A percentile compares a stretch with the other conserved stretches of the same genome.
phyloP scores from a whole-genome alignment of 331 rosid genomes.

The Erythrophleum ivorense region DNA sequence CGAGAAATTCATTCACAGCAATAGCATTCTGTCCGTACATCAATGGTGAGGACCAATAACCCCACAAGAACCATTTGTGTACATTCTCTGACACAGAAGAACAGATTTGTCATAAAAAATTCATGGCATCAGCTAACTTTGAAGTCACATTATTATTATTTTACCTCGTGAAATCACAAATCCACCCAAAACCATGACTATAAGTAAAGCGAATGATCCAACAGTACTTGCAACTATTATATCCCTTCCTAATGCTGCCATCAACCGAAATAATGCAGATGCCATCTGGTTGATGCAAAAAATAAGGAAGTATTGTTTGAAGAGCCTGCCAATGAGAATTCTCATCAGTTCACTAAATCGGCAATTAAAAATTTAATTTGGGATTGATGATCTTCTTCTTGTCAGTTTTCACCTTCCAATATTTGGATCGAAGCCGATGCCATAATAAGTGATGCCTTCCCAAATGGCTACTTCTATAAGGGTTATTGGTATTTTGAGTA shows the following conservation, averaged over 20 bases:
- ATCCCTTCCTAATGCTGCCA: slow-evolving; percentile 79
- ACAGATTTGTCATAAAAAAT: slow-evolving; percentile 16
- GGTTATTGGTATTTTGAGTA: slow-evolving; percentile 82
- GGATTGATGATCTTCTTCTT: background rate
- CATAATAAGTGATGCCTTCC: slow-evolving; percentile 78
- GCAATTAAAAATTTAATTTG: slow-evolving; percentile 5
- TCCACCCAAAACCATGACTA: slow-evolving; percentile 83
- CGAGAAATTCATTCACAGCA: slow-evolving; percentile 86
- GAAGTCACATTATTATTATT: background rate
- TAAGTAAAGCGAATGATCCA: slow-evolving; percentile 69
- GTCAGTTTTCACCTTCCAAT: slow-evolving; percentile 59
- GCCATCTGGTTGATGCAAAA: slow-evolving; percentile 85
- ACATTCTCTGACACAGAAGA: slow-evolving; percentile 63
- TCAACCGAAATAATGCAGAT: slow-evolving; percentile 73
- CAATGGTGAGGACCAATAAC: slow-evolving; percentile 84
- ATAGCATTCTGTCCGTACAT: slow-evolving; percentile 95
- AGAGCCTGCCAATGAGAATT: slow-evolving; percentile 62
- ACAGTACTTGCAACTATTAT: slow-evolving; percentile 71
- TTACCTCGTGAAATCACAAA: slow-evolving; percentile 83
- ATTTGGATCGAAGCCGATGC: slow-evolving; percentile 75
- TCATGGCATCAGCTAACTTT: background rate
- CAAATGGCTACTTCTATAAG: slow-evolving; percentile 71
- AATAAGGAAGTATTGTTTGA: slow-evolving; percentile 71
- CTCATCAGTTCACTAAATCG: slow-evolving; percentile 36
- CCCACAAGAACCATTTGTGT: slow-evolving; percentile 82